These are phyloP conservation scores for Smithsoniella earleae DNA, from an alignment of 163 green algal genomes.

Conservation along the genomic window DNA sequence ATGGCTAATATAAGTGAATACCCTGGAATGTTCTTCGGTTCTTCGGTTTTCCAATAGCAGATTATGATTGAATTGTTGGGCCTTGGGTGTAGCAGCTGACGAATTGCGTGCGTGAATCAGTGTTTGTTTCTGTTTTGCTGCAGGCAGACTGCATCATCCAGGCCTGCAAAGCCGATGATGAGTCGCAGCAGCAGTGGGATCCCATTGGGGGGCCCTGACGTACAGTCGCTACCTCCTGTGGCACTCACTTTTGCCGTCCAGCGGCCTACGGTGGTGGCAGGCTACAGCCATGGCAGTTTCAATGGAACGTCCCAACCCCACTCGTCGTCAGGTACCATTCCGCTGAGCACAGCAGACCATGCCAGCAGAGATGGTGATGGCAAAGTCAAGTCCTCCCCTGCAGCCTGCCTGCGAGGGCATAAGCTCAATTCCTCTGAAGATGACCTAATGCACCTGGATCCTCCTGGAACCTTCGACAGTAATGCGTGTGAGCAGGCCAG, in stretches of 20 bases:
- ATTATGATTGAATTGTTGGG: background rate
- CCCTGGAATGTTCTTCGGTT: background rate
- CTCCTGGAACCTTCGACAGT: no score
- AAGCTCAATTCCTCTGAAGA: background rate
- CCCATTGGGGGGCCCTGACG: background rate
- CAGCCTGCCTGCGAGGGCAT: background rate
- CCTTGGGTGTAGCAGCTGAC: background rate
- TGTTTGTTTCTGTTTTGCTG: background rate
- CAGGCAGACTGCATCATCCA: background rate
- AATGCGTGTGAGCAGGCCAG: no score
- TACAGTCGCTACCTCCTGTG: background rate
- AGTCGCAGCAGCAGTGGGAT: background rate
- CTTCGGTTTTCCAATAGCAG: background rate
- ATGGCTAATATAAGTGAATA: background rate
- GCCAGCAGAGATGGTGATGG: background rate
- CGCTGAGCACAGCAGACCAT: background rate
- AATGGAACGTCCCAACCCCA: background rate
- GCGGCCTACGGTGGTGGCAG: slow-evolving; percentile 5
- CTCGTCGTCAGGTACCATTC: background rate
- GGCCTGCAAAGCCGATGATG: background rate
- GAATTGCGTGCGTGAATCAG: background rate
- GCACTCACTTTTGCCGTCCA: slow-evolving; percentile 14
- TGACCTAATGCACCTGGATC: no score
- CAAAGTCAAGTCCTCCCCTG: background rate
- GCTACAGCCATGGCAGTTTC: background rate